A percentile compares a stretch with the other conserved stretches of the same genome.
Evolutionary conservation across 805 yeast species (phyloP).

Genomic region (Candida multigemmis): DNA sequence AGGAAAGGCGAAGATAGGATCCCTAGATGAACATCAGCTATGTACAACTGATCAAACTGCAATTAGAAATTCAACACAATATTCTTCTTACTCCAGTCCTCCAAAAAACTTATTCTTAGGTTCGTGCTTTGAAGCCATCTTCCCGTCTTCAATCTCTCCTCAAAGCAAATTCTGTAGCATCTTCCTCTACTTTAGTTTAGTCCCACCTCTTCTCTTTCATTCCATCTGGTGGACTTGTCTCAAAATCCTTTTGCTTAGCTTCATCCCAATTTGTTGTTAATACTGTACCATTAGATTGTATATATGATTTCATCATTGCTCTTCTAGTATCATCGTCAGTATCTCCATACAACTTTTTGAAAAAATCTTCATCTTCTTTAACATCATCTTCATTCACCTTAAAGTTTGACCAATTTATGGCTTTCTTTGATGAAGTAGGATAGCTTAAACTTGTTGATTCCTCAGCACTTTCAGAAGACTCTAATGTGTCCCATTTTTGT

Average conservation of each 20-base stretch:
- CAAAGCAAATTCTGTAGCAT: too few species aligned
- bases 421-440: slow-evolving; percentile 57
- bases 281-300: slow-evolving; percentile 92
- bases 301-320: slow-evolving; percentile 95
- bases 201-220: slow-evolving; percentile 51
- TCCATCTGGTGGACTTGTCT: slow-evolving; percentile 69
- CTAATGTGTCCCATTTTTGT: slow-evolving; percentile 49
- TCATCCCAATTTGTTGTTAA: slow-evolving; percentile 91
- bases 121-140: too few species aligned
- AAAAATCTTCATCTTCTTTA: slow-evolving; percentile 55
- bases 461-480: slow-evolving; percentile 13
- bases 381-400: slow-evolving; percentile 38
- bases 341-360: slow-evolving; percentile 60
- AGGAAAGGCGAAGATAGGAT: too few species aligned
- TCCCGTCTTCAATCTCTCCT: too few species aligned
- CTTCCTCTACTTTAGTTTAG: too few species aligned
- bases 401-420: slow-evolving; percentile 59
- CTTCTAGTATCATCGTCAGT: slow-evolving; percentile 83
- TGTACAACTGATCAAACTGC: too few species aligned
- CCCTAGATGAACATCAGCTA: too few species aligned
- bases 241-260: slow-evolving; percentile 57
- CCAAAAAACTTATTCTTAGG: too few species aligned
- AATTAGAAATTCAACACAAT: too few species aligned
- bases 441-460: slow-evolving; percentile 22
- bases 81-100: too few species aligned